Evolutionary conservation across 345 rosid species (phyloP).

Genomic region (Syzygium oleosum): DNA sequence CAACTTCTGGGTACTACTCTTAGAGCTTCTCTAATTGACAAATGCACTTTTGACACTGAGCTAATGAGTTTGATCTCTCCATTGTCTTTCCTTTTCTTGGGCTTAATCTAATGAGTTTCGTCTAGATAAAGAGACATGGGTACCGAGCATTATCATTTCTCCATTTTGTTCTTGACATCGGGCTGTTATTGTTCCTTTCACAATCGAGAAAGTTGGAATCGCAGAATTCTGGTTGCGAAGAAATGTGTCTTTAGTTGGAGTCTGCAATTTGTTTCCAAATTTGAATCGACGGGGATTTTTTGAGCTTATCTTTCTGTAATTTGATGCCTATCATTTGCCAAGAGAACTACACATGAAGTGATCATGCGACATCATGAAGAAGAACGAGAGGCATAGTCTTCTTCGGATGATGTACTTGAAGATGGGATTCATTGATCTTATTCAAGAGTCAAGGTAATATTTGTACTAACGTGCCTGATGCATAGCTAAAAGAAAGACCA

Average conservation of each 20-base stretch:
- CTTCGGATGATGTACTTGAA: neutral
- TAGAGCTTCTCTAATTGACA: neutral
- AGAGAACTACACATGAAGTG: neutral
- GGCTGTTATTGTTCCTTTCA: neutral
- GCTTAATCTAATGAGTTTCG: neutral
- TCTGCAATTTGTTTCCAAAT: neutral
- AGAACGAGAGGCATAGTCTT: neutral
- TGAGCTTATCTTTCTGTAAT: too few species aligned
- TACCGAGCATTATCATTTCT: neutral
- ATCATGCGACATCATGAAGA: neutral
- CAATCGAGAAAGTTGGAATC: neutral
- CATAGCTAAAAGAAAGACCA: neutral
- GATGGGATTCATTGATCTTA: neutral
- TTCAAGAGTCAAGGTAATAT: neutral
- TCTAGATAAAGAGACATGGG: neutral
- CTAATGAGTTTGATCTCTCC: neutral
- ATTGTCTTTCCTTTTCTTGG: neutral
- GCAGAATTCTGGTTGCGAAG: neutral
- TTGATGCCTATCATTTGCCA: neutral
- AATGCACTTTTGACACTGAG: neutral
- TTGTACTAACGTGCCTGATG: neutral
- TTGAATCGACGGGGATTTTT: too few species aligned
- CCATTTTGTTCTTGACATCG: neutral
- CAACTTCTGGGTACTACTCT: neutral
- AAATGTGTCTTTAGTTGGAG: neutral